These are phyloP conservation scores for Lenwebbia sp. DNA, from an alignment of 345 rosid genomes.

Conservation along the genomic window DNA sequence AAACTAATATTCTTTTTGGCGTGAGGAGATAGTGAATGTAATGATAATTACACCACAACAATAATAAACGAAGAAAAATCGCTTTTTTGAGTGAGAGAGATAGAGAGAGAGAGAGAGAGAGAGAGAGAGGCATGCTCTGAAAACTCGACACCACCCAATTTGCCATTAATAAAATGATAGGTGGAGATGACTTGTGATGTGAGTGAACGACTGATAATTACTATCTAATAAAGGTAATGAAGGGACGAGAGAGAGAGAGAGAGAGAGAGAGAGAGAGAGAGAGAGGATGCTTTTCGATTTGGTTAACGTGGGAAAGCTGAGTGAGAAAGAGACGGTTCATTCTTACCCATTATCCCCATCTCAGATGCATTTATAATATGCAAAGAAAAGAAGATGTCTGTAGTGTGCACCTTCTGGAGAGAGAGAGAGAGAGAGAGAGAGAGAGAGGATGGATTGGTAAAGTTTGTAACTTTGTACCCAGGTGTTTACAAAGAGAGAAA, in stretches of 20 bases:
- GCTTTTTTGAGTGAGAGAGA: background rate
- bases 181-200: conserved; percentile 14
- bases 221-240: conserved; percentile 21
- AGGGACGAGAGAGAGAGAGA: background rate
- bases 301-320: conserved; percentile 54
- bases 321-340: conserved; percentile 42
- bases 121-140: background rate
- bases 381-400: background rate
- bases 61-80: background rate
- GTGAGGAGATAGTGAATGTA: conserved; percentile 9
- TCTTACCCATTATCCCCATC: conserved; percentile 1
- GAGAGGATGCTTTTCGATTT: conserved; percentile 54
- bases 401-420: background rate
- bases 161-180: background rate
- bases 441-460: background rate
- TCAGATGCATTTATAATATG: background rate
- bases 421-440: background rate
- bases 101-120: background rate
- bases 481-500: background rate
- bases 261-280: background rate
- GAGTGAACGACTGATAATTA: conserved; percentile 11
- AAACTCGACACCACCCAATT: background rate
- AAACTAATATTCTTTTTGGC: background rate
- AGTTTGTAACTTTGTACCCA: background rate
- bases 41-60: background rate